Percentiles rank a stretch among this genome's conserved stretches.
phyloP scores from a whole-genome alignment of 1,284 basidiomycete species.

The Erythrobasidium hasegawianum region DNA sequence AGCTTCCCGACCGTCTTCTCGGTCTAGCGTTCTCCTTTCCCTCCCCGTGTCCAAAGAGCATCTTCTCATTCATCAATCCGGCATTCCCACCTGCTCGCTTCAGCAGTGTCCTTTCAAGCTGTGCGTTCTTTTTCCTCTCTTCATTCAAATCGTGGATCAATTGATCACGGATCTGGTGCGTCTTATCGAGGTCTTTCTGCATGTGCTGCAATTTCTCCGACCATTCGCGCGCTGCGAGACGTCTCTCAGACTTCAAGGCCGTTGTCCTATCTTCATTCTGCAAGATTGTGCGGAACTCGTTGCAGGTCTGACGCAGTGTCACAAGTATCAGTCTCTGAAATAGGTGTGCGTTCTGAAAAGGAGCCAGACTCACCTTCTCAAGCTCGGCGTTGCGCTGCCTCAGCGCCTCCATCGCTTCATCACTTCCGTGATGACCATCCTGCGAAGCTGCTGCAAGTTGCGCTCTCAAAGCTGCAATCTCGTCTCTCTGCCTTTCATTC shows the following conservation, averaged over 20 bases:
- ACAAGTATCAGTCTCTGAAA: neutral
- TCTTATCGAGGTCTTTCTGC: slow-evolving; percentile 59
- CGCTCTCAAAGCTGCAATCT: slow-evolving; percentile 34
- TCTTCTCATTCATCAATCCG: neutral
- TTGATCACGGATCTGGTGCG: slow-evolving; percentile 56
- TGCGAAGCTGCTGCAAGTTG: slow-evolving; percentile 32
- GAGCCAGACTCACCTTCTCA: slow-evolving; percentile 35
- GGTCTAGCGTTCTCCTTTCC: neutral
- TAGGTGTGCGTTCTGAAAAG: neutral
- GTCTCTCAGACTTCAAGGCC: slow-evolving; percentile 41
- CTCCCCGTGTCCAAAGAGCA: neutral
- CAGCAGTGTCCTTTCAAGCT: slow-evolving; percentile 18
- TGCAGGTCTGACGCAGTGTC: slow-evolving; percentile 18
- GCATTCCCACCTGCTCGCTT: neutral
- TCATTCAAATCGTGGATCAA: slow-evolving; percentile 54
- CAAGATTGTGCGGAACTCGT: slow-evolving; percentile 32
- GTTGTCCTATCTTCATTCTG: slow-evolving; percentile 27
- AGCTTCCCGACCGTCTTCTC: neutral
- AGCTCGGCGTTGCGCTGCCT: slow-evolving; percentile 40
- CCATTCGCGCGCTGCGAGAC: slow-evolving; percentile 54
- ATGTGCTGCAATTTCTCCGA: slow-evolving; percentile 49
- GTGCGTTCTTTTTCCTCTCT: slow-evolving; percentile 37
- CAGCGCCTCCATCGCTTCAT: slow-evolving; percentile 34
- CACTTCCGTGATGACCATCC: slow-evolving; percentile 25
- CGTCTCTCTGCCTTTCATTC: slow-evolving; percentile 33